phyloP scores from a whole-genome alignment of 2,329 filamentous ascomycete species.

The Exophiala xenobiotica region DNA sequence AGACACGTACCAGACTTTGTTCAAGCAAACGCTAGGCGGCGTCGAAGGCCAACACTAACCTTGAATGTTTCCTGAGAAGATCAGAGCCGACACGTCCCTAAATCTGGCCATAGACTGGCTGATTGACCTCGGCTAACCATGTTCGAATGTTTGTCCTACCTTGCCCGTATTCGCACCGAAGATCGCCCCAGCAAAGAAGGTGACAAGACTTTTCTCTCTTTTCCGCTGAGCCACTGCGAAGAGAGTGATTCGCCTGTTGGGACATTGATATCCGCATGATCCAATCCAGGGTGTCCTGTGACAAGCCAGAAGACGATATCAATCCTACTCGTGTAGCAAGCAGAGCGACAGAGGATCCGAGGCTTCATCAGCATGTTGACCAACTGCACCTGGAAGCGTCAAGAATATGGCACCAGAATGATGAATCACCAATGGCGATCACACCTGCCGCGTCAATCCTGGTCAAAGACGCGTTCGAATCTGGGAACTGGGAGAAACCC shows the following conservation, averaged over 20 bases:
- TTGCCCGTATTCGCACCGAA: background rate
- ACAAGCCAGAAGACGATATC: too few relatives aligned
- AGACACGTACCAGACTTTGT: conserved; percentile 7
- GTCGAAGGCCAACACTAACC: conserved; percentile 8
- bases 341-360: too few relatives aligned
- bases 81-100: background rate
- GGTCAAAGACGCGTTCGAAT: background rate
- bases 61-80: background rate
- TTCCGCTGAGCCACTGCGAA: too few relatives aligned
- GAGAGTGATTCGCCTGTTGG: too few relatives aligned
- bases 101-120: background rate
- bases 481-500: conserved; percentile 1
- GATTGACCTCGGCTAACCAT: conserved; percentile 11
- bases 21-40: conserved; percentile 11
- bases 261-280: too few relatives aligned
- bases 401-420: background rate
- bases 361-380: too few relatives aligned
- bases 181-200: too few relatives aligned
- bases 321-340: too few relatives aligned
- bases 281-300: too few relatives aligned
- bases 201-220: too few relatives aligned
- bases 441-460: background rate
- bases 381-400: background rate
- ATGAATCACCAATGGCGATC: conserved; percentile 1
- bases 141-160: conserved; percentile 13